These are phyloP conservation scores for Ophiocordyceps sinensis DNA, from an alignment of 2,329 filamentous ascomycete species.

Conservation along the genomic window DNA sequence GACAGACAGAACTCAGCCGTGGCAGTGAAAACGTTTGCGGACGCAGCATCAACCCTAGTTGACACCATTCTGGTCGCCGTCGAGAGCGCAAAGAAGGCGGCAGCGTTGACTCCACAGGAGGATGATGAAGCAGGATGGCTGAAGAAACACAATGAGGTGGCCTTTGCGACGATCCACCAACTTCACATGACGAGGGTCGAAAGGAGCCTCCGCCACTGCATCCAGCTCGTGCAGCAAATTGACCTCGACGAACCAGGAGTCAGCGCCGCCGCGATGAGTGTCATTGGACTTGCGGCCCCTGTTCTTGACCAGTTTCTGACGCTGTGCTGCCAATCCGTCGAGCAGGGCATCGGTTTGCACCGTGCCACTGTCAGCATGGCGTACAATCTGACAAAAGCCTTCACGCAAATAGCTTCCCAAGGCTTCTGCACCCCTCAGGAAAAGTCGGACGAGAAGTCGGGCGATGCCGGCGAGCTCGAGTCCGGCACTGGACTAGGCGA, in stretches of 20 bases:
- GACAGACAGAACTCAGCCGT: conserved; percentile 3
- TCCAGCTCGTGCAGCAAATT: conserved; percentile 20
- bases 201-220: conserved; percentile 20
- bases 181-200: conserved; percentile 45
- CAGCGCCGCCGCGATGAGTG: conserved; percentile 15
- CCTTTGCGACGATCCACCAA: conserved; percentile 38
- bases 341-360: conserved; percentile 50
- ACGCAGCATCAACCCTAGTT: conserved; percentile 46
- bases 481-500: conserved; percentile 88
- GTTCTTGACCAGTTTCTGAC: conserved; percentile 60
- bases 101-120: conserved; percentile 23
- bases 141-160: conserved; percentile 29
- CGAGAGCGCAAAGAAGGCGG: conserved; percentile 51
- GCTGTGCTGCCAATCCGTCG: conserved; percentile 43
- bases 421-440: conserved; percentile 89
- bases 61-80: conserved; percentile 68
- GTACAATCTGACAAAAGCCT: conserved; percentile 60
- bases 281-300: conserved; percentile 33
- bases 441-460: conserved; percentile 54
- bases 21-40: conserved; percentile 33
- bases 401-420: conserved; percentile 63
- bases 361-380: conserved; percentile 58
- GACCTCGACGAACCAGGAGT: conserved; percentile 12
- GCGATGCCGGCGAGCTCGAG: conserved; percentile 67
- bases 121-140: conserved; percentile 23